These are phyloP conservation scores for Paecilomyces dactylethromorphus DNA, from an alignment of 2,329 filamentous ascomycete species.

Conservation along the genomic window DNA sequence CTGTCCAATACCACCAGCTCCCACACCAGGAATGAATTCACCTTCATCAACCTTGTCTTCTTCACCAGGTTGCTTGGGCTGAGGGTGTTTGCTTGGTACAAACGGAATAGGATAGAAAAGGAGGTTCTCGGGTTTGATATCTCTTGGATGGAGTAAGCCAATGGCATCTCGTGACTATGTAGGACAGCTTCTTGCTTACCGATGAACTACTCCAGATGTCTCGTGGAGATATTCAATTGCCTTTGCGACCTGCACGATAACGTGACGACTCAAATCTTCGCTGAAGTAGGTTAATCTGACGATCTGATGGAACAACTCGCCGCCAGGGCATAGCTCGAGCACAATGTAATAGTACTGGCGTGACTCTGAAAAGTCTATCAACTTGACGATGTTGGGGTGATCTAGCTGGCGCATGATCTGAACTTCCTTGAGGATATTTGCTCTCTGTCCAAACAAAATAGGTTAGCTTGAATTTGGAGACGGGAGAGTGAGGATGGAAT, in stretches of 20 bases:
- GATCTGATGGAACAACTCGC: constrained; percentile 97
- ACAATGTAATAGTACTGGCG: constrained; percentile 97
- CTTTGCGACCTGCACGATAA: constrained; percentile 91
- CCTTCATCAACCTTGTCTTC: constrained; percentile 97
- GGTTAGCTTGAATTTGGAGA: constrained; percentile 18
- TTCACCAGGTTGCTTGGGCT: constrained; percentile 77
- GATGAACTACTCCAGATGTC: constrained; percentile 90
- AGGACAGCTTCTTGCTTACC: constrained; percentile 52
- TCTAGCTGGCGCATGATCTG: constrained; percentile 97
- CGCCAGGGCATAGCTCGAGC: constrained; percentile 87
- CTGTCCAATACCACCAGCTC: constrained; percentile 80
- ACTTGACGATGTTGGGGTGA: constrained; percentile 90
- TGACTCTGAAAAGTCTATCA: constrained; percentile 90
- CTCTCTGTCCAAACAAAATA: constrained; percentile 55
- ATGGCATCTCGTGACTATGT: constrained; percentile 12
- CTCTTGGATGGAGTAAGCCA: constrained; percentile 48
- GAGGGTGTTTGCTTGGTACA: constrained; percentile 70
- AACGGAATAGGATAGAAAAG: constrained; percentile 84
- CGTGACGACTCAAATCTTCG: constrained; percentile 87
- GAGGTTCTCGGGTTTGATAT: constrained; percentile 98
- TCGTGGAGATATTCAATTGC: constrained; percentile 92
- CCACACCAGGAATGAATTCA: constrained; percentile 76
- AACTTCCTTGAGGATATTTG: constrained; percentile 97
- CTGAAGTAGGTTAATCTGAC: constrained; percentile 98
- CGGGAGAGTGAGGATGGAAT: constrained; percentile 2